Evolutionary conservation across 352 stramenopile species (phyloP).

Genomic region (Pythium pectinolyticum): DNA sequence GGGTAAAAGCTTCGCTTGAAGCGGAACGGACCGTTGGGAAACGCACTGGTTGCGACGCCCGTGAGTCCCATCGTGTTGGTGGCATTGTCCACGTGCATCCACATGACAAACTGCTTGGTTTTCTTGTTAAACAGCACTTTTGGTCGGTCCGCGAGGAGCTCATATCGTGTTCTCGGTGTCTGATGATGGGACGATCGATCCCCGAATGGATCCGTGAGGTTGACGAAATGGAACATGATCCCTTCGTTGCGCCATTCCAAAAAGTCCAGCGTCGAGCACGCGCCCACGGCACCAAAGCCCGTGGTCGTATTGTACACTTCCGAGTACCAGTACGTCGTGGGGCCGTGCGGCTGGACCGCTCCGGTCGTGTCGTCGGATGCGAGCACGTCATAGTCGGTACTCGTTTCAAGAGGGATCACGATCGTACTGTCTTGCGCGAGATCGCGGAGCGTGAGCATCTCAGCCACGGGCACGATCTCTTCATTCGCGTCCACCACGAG

Average conservation of each 20-base stretch:
- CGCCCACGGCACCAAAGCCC: constrained; percentile 78
- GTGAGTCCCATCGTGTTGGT: constrained; percentile 87
- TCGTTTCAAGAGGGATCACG: constrained; percentile 55
- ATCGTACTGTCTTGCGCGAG: constrained; percentile 57
- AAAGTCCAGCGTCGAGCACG: constrained; percentile 92
- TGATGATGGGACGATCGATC: constrained; percentile 25
- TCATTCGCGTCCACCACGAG: constrained; percentile 23
- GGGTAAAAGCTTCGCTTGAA: constrained; percentile 93
- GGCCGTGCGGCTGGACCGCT: constrained; percentile 12
- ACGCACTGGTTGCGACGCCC: constrained; percentile 86
- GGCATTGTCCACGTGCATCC: constrained; percentile 93
- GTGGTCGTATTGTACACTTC: constrained; percentile 49
- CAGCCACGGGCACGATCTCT: constrained; percentile 52
- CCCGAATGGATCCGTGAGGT: constrained; percentile 91
- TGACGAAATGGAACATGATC: constrained; percentile 92
- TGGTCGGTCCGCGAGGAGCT: constrained; percentile 79
- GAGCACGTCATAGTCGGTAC: constrained; percentile 39
- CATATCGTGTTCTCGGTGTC: background rate
- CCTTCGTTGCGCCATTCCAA: constrained; percentile 94
- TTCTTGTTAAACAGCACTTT: constrained; percentile 92
- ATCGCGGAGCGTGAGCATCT: constrained; percentile 51
- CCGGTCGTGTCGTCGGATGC: constrained; percentile 16
- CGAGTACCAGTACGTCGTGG: constrained; percentile 72
- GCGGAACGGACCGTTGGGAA: constrained; percentile 91
- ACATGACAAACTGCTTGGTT: constrained; percentile 94